These are phyloP conservation scores for Aspergillus incahuasiensis DNA, from an alignment of 495 filamentous ascomycete genomes.

Conservation along the genomic window DNA sequence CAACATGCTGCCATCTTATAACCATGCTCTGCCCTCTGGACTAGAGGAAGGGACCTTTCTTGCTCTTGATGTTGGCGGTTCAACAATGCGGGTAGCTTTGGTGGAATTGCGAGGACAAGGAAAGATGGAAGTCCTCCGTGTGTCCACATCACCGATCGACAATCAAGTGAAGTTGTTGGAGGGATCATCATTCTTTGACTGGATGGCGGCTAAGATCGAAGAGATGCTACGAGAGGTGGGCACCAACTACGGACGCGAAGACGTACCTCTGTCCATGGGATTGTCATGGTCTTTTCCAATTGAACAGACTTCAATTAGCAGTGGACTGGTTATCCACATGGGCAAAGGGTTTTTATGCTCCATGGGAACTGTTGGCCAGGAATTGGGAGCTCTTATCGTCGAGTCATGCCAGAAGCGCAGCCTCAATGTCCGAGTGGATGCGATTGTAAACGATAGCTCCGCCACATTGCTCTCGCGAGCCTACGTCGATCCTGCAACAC, in stretches of 20 bases:
- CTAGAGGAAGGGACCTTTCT: constrained; percentile 56
- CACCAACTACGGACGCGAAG: constrained; percentile 33
- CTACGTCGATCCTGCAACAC: constrained; percentile 58
- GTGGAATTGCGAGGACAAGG: constrained; percentile 52
- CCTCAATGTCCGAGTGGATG: constrained; percentile 53
- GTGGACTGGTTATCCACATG: constrained; percentile 57
- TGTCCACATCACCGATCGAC: constrained; percentile 51
- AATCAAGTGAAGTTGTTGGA: constrained; percentile 47
- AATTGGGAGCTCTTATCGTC: constrained; percentile 56
- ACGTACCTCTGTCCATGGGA: constrained; percentile 49
- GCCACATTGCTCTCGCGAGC: constrained; percentile 76
- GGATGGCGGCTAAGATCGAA: constrained; percentile 62
- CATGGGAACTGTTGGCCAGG: constrained; percentile 51
- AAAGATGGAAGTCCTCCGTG: constrained; percentile 47
- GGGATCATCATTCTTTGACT: constrained; percentile 60
- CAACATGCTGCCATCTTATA: constrained; percentile 66
- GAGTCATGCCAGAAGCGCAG: constrained; percentile 48
- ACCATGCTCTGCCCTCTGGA: constrained; percentile 56
- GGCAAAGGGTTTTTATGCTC: constrained; percentile 64
- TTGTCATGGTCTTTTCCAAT: constrained; percentile 68
- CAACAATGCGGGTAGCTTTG: constrained; percentile 60
- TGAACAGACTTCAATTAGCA: constrained; percentile 57
- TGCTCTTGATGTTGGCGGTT: constrained; percentile 63
- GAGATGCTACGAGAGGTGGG: constrained; percentile 43
- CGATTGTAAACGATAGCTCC: constrained; percentile 82